phyloP scores from a whole-genome alignment of 441 rosid species.

The Eutrema salsugineum region DNA sequence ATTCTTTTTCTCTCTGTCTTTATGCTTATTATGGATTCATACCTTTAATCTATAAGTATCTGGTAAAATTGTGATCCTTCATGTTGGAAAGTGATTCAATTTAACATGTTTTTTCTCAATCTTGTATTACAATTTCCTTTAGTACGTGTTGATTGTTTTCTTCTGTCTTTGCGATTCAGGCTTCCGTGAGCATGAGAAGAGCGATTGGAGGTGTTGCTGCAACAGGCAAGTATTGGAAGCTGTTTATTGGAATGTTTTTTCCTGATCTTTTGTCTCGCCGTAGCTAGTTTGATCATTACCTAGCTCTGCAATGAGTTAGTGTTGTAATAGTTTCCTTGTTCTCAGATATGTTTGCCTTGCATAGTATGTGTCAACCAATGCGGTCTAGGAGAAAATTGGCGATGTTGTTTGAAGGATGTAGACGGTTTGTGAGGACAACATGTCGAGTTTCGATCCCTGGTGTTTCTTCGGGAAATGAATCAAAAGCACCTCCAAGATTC shows the following conservation, averaged over 20 bases:
- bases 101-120: background rate
- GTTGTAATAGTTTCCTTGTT: background rate
- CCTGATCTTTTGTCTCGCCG: background rate
- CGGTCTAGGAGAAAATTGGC: slow-evolving; percentile 25
- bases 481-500: slow-evolving; percentile 32
- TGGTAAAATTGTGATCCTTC: background rate
- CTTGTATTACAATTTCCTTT: background rate
- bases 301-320: background rate
- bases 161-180: slow-evolving; percentile 26
- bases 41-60: background rate
- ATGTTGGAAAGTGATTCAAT: background rate
- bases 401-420: slow-evolving; percentile 23
- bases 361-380: slow-evolving; percentile 9
- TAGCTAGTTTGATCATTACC: background rate
- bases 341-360: slow-evolving; percentile 33
- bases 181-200: slow-evolving; percentile 20
- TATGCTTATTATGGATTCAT: background rate
- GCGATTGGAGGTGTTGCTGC: slow-evolving; percentile 26
- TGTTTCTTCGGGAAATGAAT: slow-evolving; percentile 26
- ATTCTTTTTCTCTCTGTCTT: background rate
- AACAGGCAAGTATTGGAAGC: slow-evolving; percentile 32
- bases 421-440: slow-evolving; percentile 45
- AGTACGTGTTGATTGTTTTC: background rate
- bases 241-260: background rate
- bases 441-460: slow-evolving; percentile 56